Conservation (phyloP, 1,139 yeast species). For the Blastobotrys arbuscula region DNA sequence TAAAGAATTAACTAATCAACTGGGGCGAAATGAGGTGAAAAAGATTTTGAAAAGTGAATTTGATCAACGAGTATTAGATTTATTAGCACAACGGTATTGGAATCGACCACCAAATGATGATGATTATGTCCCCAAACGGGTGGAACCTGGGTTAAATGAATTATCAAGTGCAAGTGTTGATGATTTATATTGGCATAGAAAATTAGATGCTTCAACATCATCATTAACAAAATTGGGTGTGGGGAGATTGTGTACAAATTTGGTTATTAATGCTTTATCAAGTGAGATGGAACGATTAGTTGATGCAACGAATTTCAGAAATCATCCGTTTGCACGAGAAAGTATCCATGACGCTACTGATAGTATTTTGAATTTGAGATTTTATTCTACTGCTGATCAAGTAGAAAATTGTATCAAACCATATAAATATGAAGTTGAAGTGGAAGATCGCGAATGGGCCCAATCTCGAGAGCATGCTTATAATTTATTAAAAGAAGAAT, state of each 20-base stretch:
- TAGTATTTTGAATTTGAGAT: constrained; percentile 68
- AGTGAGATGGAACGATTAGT: constrained; percentile 72
- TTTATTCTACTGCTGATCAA: constrained; percentile 92
- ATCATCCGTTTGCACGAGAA: constrained; percentile 78
- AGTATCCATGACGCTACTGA: constrained; percentile 83
- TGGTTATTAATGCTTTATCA: constrained; percentile 73
- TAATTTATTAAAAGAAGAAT: constrained; percentile 70
- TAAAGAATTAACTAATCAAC: constrained; percentile 76
- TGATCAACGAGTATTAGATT: constrained; percentile 82
- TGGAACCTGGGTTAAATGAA: constrained; percentile 51
- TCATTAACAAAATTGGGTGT: constrained; percentile 87
- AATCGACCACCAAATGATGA: constrained; percentile 46
- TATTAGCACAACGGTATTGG: constrained; percentile 91
- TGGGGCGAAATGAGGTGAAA: constrained; percentile 77
- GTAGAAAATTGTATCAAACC: constrained; percentile 98
- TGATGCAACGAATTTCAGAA: constrained; percentile 65
- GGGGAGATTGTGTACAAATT: constrained; percentile 79
- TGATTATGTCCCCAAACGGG: constrained; percentile 10
- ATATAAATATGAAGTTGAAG: constrained; percentile 91
- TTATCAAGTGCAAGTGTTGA: constrained; percentile 51
- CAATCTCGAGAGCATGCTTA: constrained; percentile 75
- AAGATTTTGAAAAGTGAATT: constrained; percentile 74
- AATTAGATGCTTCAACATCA: constrained; percentile 76
- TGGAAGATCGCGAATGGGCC: constrained; percentile 93
- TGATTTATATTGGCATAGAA: constrained; percentile 82